These are phyloP conservation scores for Eucalyptus decipiens DNA, from an alignment of 345 rosid species.

Conservation along the genomic window DNA sequence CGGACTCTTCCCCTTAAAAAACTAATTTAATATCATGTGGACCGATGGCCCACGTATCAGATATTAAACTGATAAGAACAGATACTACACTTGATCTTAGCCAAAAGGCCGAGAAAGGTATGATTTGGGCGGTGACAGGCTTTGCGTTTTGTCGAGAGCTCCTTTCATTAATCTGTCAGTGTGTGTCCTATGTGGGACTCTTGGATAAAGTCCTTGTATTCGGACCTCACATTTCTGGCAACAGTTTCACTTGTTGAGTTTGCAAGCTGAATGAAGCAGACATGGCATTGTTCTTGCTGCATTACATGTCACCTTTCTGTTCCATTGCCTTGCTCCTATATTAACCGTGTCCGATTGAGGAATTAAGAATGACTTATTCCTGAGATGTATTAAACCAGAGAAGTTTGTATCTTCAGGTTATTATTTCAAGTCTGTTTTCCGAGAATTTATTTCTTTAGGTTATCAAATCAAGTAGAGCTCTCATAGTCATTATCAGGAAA, in stretches of 20 bases:
- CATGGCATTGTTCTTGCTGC: not conserved
- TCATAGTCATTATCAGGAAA: not conserved
- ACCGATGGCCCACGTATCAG: constrained; percentile 27
- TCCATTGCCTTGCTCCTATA: not conserved
- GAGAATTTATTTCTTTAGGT: not conserved
- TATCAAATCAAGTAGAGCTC: not conserved
- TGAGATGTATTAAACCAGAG: not conserved
- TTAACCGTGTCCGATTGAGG: not conserved
- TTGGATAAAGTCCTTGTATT: not conserved
- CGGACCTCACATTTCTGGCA: not conserved
- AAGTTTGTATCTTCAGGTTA: not conserved
- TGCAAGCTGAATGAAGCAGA: not conserved
- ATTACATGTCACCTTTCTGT: not conserved
- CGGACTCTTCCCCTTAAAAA: constrained; percentile 1
- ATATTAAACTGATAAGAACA: constrained; percentile 59
- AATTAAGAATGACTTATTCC: not conserved
- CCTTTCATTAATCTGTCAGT: not conserved
- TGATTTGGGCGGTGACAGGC: not conserved
- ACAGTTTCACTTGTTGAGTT: not conserved
- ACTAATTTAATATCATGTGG: constrained; percentile 31
- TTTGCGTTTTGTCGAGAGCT: not conserved
- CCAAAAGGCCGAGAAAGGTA: constrained; percentile 68
- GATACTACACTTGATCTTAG: constrained; percentile 63
- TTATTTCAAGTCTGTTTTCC: not conserved
- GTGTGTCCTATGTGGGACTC: not conserved